Evolutionary conservation across 2,329 filamentous ascomycete species (phyloP), one percentile per base, ranked within the genome.

Genomic region (Aspergillus eucalypticola): DNA sequence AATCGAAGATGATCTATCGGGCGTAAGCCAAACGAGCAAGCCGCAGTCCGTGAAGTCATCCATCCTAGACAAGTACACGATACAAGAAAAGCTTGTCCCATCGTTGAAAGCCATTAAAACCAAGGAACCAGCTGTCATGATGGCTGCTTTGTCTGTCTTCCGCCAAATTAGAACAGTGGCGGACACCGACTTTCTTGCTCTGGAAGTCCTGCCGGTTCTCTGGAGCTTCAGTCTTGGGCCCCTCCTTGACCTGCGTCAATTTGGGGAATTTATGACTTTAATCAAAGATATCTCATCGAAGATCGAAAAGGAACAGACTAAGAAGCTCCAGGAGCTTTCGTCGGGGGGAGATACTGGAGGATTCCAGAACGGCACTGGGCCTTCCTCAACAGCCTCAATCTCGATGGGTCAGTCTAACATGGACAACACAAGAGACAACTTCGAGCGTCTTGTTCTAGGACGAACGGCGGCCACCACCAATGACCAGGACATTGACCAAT

Each of bases 121-220:
- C 0, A 98, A 96, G 73, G 95, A 99, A 74, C 95, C 95, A 0
- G 93, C 92, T 7, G 95, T 99, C 8, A 98, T 98, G 91, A 90
- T 98, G 82, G 93, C 94, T 5, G 90, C 92, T 0, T 81, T 98
- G 35, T 89, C 88, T 58, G 92, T 97, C 1, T 87, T 98, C 65
- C 86, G 86, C 53, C 90, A 96, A 52, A 89, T 99, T 27, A 92
- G 92, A 8, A 85, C 86, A 53, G 83, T 89, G 19, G 93, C 90
- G 4, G 95, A 98, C 71, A 86, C 89, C 2, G 95, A 97, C 48
- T 98, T 96, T 71, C 86, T 97, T 21, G 95, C 95, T 11, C 88
- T 95, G 79, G 94, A 98, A 58, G 87, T 96, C 15, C 80, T 99
- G 10, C 95, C 95, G 0, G 86, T 96, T 8, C 80, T 99, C 1